Conservation (phyloP, 208 protist genomes). For the Trypanosoma platydactyli region DNA sequence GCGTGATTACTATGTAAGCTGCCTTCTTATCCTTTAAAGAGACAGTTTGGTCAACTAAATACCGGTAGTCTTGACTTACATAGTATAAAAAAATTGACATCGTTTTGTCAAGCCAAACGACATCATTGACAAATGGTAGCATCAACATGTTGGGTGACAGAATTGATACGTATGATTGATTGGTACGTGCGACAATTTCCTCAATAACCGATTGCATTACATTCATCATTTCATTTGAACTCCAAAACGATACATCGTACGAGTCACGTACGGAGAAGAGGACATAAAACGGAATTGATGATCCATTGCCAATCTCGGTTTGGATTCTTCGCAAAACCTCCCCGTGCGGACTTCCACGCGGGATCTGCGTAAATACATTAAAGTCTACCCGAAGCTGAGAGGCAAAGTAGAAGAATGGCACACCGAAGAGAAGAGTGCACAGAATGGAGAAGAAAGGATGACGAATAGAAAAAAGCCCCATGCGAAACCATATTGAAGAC, state of each 20-base stretch:
- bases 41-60: slow-evolving; percentile 23
- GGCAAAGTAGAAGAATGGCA: slow-evolving; percentile 27
- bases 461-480: slow-evolving; percentile 19
- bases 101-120: slow-evolving; percentile 4
- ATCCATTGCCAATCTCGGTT: slow-evolving; percentile 17
- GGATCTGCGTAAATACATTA: slow-evolving; percentile 24
- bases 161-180: slow-evolving; percentile 7
- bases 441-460: slow-evolving; percentile 25
- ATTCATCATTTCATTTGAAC: slow-evolving; percentile 20
- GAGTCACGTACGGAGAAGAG: slow-evolving; percentile 13
- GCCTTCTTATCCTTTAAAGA: slow-evolving; percentile 3
- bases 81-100: neutral
- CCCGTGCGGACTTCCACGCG: slow-evolving; percentile 19
- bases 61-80: slow-evolving; percentile 5
- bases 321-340: slow-evolving; percentile 10
- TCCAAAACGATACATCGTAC: slow-evolving; percentile 22
- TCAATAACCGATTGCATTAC: slow-evolving; percentile 24
- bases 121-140: neutral
- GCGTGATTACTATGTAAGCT: slow-evolving; percentile 16
- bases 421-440: slow-evolving; percentile 12
- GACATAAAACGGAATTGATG: slow-evolving; percentile 26
- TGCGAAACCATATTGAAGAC: slow-evolving; percentile 24
- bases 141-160: slow-evolving; percentile 19
- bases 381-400: slow-evolving; percentile 23
- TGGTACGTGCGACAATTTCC: slow-evolving; percentile 7